Percentiles rank a stretch among this genome's conserved stretches.
These are phyloP conservation scores for Hypoxylon fragiforme DNA, from an alignment of 495 filamentous ascomycete genomes.

Conservation along the genomic window DNA sequence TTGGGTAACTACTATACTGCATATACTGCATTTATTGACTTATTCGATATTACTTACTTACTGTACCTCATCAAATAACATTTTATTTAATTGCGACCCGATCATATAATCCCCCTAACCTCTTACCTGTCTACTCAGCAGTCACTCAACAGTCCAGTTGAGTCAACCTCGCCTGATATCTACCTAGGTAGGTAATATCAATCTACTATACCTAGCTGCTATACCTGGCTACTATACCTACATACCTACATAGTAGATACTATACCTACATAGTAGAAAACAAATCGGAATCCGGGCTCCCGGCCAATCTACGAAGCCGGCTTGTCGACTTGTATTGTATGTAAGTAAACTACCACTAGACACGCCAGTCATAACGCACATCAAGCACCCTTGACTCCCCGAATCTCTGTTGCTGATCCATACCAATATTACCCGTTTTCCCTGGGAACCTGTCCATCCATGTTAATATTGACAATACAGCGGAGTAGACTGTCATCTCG, in stretches of 20 bases:
- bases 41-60: too few species aligned
- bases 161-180: too few species aligned
- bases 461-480: slow-evolving; percentile 35
- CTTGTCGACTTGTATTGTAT: slow-evolving; percentile 10
- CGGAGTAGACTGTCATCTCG: slow-evolving; percentile 19
- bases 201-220: too few species aligned
- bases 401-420: slow-evolving; percentile 20
- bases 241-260: too few species aligned
- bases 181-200: too few species aligned
- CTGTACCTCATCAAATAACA: slow-evolving; percentile 6
- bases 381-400: slow-evolving; percentile 19
- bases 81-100: slow-evolving; percentile 26
- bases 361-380: slow-evolving; percentile 23
- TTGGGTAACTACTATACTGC: slow-evolving; percentile 26
- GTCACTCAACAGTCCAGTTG: too few species aligned
- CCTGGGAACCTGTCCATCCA: slow-evolving; percentile 16
- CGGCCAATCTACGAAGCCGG: slow-evolving; percentile 5
- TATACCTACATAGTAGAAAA: too few species aligned
- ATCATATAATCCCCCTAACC: slow-evolving; percentile 16
- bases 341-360: slow-evolving; percentile 14
- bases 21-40: slow-evolving; percentile 3
- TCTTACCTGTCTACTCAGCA: too few species aligned
- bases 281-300: too few species aligned
- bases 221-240: too few species aligned
- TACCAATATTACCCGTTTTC: slow-evolving; percentile 17